A percentile compares a stretch with the other conserved stretches of the same genome.
These are phyloP conservation scores for Kodamaea sp. DNA, from an alignment of 1,139 yeast genomes.

Conservation along the genomic window DNA sequence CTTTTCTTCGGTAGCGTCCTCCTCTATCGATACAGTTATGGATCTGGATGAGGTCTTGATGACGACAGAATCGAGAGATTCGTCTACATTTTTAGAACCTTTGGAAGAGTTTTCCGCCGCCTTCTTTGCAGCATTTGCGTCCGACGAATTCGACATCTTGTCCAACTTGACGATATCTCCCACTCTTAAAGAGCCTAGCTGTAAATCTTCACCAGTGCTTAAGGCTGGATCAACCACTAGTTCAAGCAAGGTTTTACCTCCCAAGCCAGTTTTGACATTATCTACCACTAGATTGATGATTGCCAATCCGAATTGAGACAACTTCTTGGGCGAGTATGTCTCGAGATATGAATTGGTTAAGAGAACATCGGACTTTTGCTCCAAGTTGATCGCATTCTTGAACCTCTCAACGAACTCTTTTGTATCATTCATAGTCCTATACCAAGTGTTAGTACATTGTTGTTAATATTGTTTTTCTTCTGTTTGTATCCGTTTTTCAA, in stretches of 20 bases:
- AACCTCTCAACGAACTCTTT: conserved; percentile 38
- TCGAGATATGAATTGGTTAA: conserved; percentile 52
- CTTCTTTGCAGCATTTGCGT: conserved; percentile 13
- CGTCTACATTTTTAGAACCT: conserved; percentile 18
- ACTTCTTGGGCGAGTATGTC: conserved; percentile 59
- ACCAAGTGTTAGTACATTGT: conserved; percentile 8
- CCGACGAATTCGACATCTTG: conserved; percentile 28
- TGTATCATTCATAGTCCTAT: conserved; percentile 2
- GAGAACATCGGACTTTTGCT: conserved; percentile 59
- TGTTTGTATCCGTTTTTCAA: conserved; percentile 36
- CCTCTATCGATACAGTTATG: conserved; percentile 60
- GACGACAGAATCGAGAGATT: conserved; percentile 59
- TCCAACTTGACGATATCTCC: conserved; percentile 77
- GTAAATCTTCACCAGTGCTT: conserved; percentile 34
- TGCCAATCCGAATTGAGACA: conserved; percentile 75
- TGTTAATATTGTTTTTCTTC: not conserved
- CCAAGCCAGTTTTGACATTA: conserved; percentile 72
- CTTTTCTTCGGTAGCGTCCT: conserved; percentile 52
- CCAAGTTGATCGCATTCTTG: conserved; percentile 53
- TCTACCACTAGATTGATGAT: conserved; percentile 62
- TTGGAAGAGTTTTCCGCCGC: conserved; percentile 17
- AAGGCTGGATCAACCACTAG: conserved; percentile 62
- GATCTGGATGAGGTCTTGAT: conserved; percentile 46
- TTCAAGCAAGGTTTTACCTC: conserved; percentile 74
- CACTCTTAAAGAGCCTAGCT: conserved; percentile 59